Conservation (phyloP, 2,329 filamentous ascomycete genomes). For the Claviceps sp. region DNA sequence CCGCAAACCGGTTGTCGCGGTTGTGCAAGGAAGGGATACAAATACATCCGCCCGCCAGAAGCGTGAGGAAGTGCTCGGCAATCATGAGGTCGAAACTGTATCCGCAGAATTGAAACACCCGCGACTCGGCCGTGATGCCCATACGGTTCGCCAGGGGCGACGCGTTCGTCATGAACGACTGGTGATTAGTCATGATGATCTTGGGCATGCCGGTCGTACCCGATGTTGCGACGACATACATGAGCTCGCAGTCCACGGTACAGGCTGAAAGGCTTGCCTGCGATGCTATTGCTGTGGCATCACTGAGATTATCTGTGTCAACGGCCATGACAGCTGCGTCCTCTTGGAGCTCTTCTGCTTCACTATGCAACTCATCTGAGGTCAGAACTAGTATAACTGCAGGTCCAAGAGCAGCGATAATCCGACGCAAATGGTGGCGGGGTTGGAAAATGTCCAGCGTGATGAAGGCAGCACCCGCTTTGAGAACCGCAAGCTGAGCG, state of each 20-base stretch:
- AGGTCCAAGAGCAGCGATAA: neutral
- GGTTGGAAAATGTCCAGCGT: neutral
- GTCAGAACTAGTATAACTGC: neutral
- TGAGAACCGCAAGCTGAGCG: neutral
- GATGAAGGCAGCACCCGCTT: neutral
- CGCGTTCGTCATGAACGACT: neutral
- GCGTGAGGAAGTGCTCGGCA: neutral
- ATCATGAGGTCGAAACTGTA: constrained; percentile 3
- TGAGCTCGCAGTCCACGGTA: neutral
- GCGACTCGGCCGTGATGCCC: neutral
- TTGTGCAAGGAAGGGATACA: neutral
- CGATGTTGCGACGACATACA: neutral
- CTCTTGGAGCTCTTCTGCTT: neutral
- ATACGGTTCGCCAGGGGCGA: neutral
- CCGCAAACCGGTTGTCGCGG: neutral
- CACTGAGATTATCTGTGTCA: too few species aligned
- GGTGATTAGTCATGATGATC: neutral
- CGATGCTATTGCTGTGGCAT: neutral
- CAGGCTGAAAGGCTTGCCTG: neutral
- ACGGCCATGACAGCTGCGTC: too few species aligned
- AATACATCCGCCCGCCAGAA: neutral
- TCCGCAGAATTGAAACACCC: constrained; percentile 1
- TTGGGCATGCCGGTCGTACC: neutral
- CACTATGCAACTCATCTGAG: neutral
- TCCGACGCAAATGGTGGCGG: neutral